Percentiles rank a stretch among this genome's conserved stretches.
These are phyloP conservation scores for Chloromonas sp. DNA, from an alignment of 163 green algal genomes.

Conservation along the genomic window DNA sequence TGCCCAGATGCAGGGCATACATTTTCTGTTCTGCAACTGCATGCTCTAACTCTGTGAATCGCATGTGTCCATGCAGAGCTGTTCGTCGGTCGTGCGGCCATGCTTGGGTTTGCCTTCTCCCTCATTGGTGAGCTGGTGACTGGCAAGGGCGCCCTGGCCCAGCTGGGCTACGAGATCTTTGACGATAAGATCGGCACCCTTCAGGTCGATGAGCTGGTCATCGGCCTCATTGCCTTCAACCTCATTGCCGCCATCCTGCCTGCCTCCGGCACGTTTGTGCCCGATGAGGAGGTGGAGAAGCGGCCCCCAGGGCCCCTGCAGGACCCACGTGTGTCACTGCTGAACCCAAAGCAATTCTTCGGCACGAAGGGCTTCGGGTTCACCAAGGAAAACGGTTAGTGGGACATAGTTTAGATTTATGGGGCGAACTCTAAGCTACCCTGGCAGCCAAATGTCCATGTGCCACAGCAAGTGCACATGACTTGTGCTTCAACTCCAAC, in stretches of 20 bases:
- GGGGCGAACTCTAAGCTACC: no score
- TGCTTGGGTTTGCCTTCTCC: slow-evolving; percentile 63
- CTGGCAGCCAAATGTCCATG: no score
- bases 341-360: slow-evolving; percentile 51
- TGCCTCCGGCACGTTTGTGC: slow-evolving; percentile 41
- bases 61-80: no score
- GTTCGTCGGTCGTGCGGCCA: slow-evolving; percentile 55
- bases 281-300: slow-evolving; percentile 34
- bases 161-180: slow-evolving; percentile 54
- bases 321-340: slow-evolving; percentile 41
- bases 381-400: slow-evolving; percentile 54
- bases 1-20: no score
- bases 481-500: no score
- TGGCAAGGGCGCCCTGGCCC: slow-evolving; percentile 58
- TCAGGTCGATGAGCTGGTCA: slow-evolving; percentile 48
- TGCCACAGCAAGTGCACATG: no score
- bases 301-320: slow-evolving; percentile 39
- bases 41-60: no score
- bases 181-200: slow-evolving; percentile 32
- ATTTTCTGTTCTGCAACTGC: no score
- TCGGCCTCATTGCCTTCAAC: slow-evolving; percentile 64
- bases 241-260: slow-evolving; percentile 47
- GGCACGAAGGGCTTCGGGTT: slow-evolving; percentile 55
- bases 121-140: slow-evolving; percentile 62
- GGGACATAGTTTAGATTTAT: no score